These are phyloP conservation scores for Setaria italica DNA, from an alignment of 202 grass and related monocot genomes.

Conservation along the genomic window DNA sequence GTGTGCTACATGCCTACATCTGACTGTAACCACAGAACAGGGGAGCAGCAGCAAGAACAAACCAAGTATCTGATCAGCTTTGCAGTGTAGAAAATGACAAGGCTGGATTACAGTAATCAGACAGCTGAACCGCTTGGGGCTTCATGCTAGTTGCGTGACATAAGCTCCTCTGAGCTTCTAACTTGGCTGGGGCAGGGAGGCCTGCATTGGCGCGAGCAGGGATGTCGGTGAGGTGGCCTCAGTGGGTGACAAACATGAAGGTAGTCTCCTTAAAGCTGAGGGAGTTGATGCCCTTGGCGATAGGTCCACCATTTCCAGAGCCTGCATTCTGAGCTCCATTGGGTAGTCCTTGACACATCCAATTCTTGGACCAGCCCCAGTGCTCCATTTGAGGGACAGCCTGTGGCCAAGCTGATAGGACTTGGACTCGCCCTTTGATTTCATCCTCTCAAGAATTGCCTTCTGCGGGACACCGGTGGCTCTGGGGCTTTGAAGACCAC, in stretches of 20 bases:
- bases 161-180: constrained; percentile 12
- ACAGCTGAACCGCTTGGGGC: not conserved
- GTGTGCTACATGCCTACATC: not conserved
- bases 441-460: constrained; percentile 74
- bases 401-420: constrained; percentile 84
- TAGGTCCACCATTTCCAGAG: constrained; percentile 73
- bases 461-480: constrained; percentile 42
- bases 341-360: constrained; percentile 83
- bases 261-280: constrained; percentile 38
- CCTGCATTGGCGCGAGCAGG: not conserved
- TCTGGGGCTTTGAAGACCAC: constrained; percentile 70
- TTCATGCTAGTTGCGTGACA: not conserved
- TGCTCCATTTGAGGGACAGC: constrained; percentile 83
- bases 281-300: constrained; percentile 54
- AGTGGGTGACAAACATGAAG: constrained; percentile 41
- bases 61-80: not conserved
- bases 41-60: not conserved
- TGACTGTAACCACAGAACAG: not conserved
- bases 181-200: constrained; percentile 35
- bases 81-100: constrained; percentile 7
- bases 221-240: constrained; percentile 16
- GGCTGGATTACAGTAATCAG: not conserved
- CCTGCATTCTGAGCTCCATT: constrained; percentile 66
- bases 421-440: constrained; percentile 67
- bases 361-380: constrained; percentile 76